Percentiles rank a stretch among this genome's conserved stretches.
phyloP scores from a whole-genome alignment of 495 filamentous ascomycete genomes.

The Aspergillus avenaceus region DNA sequence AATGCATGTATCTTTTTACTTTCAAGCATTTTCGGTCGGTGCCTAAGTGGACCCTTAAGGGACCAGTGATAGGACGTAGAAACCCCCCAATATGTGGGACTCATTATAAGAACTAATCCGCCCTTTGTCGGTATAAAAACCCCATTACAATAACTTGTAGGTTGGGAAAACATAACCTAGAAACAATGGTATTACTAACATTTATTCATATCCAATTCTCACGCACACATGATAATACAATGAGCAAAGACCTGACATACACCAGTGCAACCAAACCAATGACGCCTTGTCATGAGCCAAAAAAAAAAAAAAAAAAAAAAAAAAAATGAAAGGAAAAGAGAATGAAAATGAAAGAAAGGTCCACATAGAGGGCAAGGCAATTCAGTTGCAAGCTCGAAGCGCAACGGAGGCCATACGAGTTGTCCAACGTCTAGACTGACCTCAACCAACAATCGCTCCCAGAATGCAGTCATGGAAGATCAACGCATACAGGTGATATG shows the following conservation, averaged over 20 bases:
- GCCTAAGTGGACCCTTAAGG: no score
- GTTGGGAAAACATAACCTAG: neutral
- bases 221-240: neutral
- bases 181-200: neutral
- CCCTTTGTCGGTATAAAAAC: no score
- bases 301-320: neutral
- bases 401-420: neutral
- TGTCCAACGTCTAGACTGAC: conserved; percentile 1
- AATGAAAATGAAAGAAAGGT: no score
- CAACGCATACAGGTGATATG: neutral
- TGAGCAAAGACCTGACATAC: neutral
- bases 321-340: neutral
- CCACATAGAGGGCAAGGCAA: no score
- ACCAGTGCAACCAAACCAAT: conserved; percentile 2
- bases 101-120: no score
- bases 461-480: no score
- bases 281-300: conserved; percentile 2
- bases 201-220: conserved; percentile 2
- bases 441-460: neutral
- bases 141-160: neutral
- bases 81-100: no score
- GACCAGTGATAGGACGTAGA: no score
- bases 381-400: conserved; percentile 7
- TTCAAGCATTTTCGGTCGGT: no score
- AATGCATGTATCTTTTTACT: no score